Percentiles rank a stretch among this genome's conserved stretches.
These are phyloP conservation scores for Leccinum obscurum DNA, from an alignment of 768 basidiomycete species.

Conservation along the genomic window DNA sequence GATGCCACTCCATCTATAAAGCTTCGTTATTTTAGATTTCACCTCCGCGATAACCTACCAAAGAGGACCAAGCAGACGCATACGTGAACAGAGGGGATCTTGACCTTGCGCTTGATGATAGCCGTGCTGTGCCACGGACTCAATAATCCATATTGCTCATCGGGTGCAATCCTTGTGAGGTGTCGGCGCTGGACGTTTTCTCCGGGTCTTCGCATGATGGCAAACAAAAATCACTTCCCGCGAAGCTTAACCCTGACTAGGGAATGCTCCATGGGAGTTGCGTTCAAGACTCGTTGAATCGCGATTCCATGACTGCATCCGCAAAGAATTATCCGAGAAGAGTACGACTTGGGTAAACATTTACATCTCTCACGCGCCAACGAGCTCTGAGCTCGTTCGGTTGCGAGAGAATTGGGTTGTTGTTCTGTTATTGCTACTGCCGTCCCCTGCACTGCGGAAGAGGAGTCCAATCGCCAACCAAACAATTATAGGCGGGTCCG, in stretches of 20 bases:
- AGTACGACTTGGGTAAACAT: neutral
- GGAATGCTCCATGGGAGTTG: neutral
- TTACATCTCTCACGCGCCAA: neutral
- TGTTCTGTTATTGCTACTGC: neutral
- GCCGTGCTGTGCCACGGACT: slow-evolving; percentile 31
- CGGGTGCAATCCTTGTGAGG: slow-evolving; percentile 28
- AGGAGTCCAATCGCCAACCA: neutral
- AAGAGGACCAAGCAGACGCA: slow-evolving; percentile 21
- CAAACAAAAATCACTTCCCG: slow-evolving; percentile 19
- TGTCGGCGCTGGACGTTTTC: slow-evolving; percentile 31
- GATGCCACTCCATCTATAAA: slow-evolving; percentile 28
- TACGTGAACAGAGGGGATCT: slow-evolving; percentile 25
- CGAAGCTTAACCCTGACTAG: slow-evolving; percentile 25
- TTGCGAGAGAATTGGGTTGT: neutral
- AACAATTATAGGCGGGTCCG: neutral
- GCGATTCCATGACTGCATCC: neutral
- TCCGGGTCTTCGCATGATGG: slow-evolving; percentile 19
- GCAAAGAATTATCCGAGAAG: neutral
- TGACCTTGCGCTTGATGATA: slow-evolving; percentile 31
- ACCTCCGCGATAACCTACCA: slow-evolving; percentile 27
- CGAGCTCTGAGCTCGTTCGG: neutral
- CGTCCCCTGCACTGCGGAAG: neutral
- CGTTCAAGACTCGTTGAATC: neutral
- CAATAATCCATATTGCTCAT: slow-evolving; percentile 24
- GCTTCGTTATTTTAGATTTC: slow-evolving; percentile 19